Base-by-base conservation (phyloP, 805 yeast species). In the Monosporozyma siamensis region DNA sequence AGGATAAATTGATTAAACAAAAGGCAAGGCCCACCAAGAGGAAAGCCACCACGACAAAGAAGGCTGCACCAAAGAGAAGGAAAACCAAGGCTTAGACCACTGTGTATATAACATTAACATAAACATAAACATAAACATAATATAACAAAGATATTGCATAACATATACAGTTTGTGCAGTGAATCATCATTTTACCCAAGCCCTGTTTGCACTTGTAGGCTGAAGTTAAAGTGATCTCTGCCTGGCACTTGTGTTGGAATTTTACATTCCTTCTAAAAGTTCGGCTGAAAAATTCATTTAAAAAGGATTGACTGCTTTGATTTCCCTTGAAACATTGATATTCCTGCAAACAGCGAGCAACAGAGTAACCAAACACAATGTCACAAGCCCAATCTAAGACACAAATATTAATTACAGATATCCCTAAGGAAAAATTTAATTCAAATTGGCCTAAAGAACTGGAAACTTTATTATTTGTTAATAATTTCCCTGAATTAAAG, bases 1-100 rank as follows among this genome's bases (percentile, higher is more conserved):
- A 63, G 44, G 67, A 63, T 48, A 63, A 63, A 47, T 41, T 63
- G 26, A 58, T 63, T 35, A 61, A 59, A 39, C 61, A 56, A 40
- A 54, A 57, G 37, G 56, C 55, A 1, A 59, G 54, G 36, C 57
- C 60, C 2, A 39, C 59, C 1, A 58, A 52, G 39, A 54, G 54
- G 30, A 61, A 53, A 34, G 38, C 51, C n/a, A 44, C 54, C 12
- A 42, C 53, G 3, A 26, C 48, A 6, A 46, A 44, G 22, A 31
- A 47, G 14, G 25, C 50, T 8, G 22, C 50, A 6, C 40, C 49
- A 4, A 43, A 50, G 11, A 54, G 51, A 34, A 50, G 49, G 32
- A 51, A 50, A 38, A 45, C 51, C 3, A 52, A 54, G 34, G 46
- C 44, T 9, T 54, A 40, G n/a, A n/a, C n/a, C n/a, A n/a, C n/a